Base-by-base conservation (phyloP, 176 grass and related monocot species). In the Dactylis glomerata region DNA sequence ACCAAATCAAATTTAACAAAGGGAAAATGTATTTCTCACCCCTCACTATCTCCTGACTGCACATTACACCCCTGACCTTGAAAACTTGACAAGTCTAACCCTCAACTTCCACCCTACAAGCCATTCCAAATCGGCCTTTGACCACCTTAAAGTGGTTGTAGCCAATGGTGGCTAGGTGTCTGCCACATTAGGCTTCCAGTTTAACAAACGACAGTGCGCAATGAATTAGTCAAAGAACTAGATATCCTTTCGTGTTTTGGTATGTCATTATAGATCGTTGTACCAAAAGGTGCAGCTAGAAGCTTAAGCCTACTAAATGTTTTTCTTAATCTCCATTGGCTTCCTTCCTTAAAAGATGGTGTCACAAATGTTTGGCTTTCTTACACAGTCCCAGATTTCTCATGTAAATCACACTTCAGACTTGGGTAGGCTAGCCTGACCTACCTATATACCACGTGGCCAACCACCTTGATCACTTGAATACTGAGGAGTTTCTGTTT, bases 271-370 rank as follows among this genome's bases (percentile, higher is more conserved):
- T 73, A 37, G 8, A 65, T 73, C 16, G 15, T 74, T 55, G 42
- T 44, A 7, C 38, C 71, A 61, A 63, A 86, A 86, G 47, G 32
- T 66, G 38, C 75, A 79, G 26, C n/a, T 61, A 78, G 20, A 37
- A 45, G 26, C 51, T 58, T 47, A 55, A 79, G 5, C 46, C 28
- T 13, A 75, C 55, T 42, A 8, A 32, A 14, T 83, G 5, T 49
- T 19, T 79, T 41, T 46, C 51, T 22, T 16, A 68, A 68, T 64
- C 20, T 46, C 14, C 22, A 27, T 62, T 30, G 20, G 0, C 34
- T 30, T 22, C 34, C 15, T 66, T 30, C 58, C 38, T 81, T 67
- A 75, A 81, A 81, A 67, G 33, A 68, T 26, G n/a, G 59, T 16
- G 59, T 47, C 32, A 28, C 24, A 30, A 30, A 59, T 70, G 51